phyloP scores from a whole-genome alignment of 805 yeast genomes.

The Candida yuanshanica region DNA sequence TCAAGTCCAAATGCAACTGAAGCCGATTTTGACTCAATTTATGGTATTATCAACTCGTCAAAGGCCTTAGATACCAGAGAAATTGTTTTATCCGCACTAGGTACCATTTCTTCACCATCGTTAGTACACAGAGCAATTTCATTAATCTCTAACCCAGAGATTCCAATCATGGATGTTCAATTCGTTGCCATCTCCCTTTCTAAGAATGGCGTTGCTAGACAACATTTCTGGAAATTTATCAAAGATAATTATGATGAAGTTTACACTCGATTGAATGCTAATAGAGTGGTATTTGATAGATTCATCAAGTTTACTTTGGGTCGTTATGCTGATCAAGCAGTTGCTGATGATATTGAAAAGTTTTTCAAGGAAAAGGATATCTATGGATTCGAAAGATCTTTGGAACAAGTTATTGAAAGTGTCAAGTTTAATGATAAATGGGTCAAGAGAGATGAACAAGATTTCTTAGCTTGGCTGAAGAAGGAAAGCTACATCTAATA shows the following conservation, averaged over 20 bases:
- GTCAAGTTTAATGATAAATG: conserved; percentile 51
- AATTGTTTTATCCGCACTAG: conserved; percentile 62
- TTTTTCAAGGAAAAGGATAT: conserved; percentile 49
- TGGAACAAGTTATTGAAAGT: conserved; percentile 57
- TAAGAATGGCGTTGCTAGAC: conserved; percentile 54
- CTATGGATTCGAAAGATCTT: conserved; percentile 56
- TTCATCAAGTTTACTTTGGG: conserved; percentile 60
- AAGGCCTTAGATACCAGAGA: conserved; percentile 57
- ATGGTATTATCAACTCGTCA: conserved; percentile 52
- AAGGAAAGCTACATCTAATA: conserved; percentile 5
- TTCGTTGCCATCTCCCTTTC: conserved; percentile 70
- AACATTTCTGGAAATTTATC: conserved; percentile 67
- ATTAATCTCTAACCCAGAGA: conserved; percentile 47
- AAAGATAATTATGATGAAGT: conserved; percentile 65
- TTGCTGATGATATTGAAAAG: conserved; percentile 41
- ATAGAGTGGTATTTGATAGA: conserved; percentile 69
- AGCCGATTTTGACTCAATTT: conserved; percentile 55
- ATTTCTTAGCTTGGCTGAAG: conserved; percentile 44
- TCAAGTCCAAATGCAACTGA: conserved; percentile 59
- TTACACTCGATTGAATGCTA: conserved; percentile 63
- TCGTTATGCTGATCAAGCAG: conserved; percentile 50
- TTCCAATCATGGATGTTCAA: conserved; percentile 68
- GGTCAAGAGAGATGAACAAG: conserved; percentile 48
- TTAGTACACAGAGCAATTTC: conserved; percentile 49
- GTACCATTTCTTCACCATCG: conserved; percentile 47